Evolutionary conservation across 192 early-diverging fungal species (phyloP).

Genomic region (Coemansia sp.): DNA sequence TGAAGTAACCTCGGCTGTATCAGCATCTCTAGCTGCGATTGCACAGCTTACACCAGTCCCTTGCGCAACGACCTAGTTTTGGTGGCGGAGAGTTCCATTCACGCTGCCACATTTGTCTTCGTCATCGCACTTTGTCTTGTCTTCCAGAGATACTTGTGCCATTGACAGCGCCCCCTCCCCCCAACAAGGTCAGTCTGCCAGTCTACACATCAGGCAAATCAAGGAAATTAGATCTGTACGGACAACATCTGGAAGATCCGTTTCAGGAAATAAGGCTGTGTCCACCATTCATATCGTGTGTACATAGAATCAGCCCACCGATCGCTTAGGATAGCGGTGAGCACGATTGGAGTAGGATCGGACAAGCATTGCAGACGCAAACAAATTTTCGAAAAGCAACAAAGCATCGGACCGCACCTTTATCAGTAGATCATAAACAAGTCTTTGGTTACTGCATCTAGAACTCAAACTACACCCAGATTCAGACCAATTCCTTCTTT

Average conservation of each 20-base stretch:
- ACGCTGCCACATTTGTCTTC: conserved; percentile 2
- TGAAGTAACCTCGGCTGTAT: background rate
- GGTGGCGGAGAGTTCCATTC: conserved; percentile 3
- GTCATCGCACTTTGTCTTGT: background rate
- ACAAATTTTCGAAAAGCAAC: background rate
- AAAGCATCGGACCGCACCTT: background rate
- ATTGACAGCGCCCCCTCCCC: conserved; percentile 1
- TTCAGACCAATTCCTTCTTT: background rate
- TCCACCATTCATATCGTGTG: background rate
- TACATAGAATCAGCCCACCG: background rate
- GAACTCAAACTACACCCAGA: background rate
- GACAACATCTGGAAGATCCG: background rate
- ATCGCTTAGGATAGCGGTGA: background rate
- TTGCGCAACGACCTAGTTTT: background rate
- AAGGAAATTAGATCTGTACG: background rate
- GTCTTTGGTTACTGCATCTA: background rate
- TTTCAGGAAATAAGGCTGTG: background rate
- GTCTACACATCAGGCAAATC: background rate
- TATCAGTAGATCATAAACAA: conserved; percentile 5
- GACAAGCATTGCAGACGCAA: background rate
- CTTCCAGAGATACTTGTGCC: background rate
- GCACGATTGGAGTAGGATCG: background rate
- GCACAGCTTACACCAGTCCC: background rate
- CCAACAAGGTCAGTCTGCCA: background rate
- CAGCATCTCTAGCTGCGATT: background rate